phyloP scores from a whole-genome alignment of 257 asterid species.

The Przewalskia tangutica region DNA sequence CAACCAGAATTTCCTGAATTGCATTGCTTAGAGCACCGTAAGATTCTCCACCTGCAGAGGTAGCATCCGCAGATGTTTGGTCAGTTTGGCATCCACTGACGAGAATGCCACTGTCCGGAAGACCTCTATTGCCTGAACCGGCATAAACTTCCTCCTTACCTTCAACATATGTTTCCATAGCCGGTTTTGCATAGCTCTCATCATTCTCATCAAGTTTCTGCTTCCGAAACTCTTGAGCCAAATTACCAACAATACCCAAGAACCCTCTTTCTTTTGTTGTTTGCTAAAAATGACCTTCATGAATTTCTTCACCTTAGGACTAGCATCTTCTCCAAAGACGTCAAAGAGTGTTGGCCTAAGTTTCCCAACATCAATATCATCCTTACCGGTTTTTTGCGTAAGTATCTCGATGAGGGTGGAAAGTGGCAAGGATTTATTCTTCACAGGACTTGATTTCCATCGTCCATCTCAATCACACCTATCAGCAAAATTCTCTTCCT shows the following conservation, averaged over 20 bases:
- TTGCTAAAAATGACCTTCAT: conserved; percentile 75
- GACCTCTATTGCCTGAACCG: conserved; percentile 40
- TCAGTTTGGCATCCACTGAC: conserved; percentile 88
- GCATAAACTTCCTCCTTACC: conserved; percentile 69
- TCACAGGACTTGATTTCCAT: conserved; percentile 20
- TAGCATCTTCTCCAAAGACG: conserved; percentile 78
- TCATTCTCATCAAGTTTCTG: conserved; percentile 76
- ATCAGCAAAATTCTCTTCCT: conserved; percentile 17
- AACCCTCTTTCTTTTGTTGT: conserved; percentile 42
- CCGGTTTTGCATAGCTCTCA: conserved; percentile 64
- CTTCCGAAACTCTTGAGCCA: conserved; percentile 73
- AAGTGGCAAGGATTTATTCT: conserved; percentile 70
- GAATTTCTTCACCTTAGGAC: conserved; percentile 94
- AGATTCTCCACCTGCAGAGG: conserved; percentile 54
- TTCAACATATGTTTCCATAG: conserved; percentile 51
- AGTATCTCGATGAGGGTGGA: conserved; percentile 75
- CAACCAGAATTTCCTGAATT: conserved; percentile 59
- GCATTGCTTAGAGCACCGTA: conserved; percentile 92
- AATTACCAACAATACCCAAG: conserved; percentile 65
- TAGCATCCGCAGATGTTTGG: conserved; percentile 85
- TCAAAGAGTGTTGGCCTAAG: conserved; percentile 82
- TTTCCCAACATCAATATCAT: conserved; percentile 86
- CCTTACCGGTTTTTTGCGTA: conserved; percentile 84
- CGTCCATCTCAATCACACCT: conserved; percentile 8
- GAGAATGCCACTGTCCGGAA: conserved; percentile 66